phyloP scores from a whole-genome alignment of 176 grass and related monocot species.

The Carex scoparia region DNA sequence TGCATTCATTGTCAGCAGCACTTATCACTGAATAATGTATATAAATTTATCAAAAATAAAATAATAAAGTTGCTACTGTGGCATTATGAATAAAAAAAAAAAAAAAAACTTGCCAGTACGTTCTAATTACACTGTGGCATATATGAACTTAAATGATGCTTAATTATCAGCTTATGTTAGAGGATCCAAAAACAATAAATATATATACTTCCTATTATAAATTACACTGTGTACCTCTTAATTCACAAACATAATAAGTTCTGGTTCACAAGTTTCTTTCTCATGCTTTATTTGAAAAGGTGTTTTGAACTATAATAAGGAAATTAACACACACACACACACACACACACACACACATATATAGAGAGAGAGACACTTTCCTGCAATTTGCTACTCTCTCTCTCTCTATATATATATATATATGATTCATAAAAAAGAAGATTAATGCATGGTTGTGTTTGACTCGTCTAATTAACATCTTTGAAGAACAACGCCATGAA shows the following conservation, averaged over 20 bases:
- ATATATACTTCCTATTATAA: background rate
- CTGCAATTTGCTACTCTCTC: no score
- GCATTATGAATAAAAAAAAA: background rate
- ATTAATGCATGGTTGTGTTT: background rate
- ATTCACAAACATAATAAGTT: background rate
- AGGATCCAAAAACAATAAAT: background rate
- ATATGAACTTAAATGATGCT: background rate
- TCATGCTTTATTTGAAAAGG: background rate
- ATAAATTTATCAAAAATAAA: background rate
- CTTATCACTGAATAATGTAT: background rate
- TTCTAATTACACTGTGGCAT: background rate
- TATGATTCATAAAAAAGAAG: background rate
- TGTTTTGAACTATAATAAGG: background rate
- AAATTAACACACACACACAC: background rate
- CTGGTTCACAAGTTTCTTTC: background rate
- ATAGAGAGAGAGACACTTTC: no score
- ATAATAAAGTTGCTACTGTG: background rate
- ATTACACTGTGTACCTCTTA: background rate
- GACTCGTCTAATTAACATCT: background rate
- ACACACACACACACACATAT: no score
- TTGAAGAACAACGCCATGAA: background rate
- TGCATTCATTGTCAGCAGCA: conserved; percentile 11
- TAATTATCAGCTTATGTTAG: background rate
- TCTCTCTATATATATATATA: background rate
- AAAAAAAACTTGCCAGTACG: no score